A percentile compares a stretch with the other conserved stretches of the same genome.
Conservation (phyloP, 495 filamentous ascomycete genomes). For the Neurospora sp. region DNA sequence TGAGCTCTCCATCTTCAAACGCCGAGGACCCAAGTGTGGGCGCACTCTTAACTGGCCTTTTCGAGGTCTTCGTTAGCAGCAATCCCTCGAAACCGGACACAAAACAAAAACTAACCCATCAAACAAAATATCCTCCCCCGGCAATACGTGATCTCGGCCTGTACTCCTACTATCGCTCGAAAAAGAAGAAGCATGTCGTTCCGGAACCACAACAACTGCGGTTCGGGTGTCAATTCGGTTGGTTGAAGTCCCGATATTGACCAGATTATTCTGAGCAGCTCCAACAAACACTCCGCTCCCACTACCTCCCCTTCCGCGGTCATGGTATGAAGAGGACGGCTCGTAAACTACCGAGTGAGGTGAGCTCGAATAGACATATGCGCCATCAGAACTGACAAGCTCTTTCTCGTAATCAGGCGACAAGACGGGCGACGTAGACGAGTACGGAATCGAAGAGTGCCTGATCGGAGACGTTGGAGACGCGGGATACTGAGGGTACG, state of each 20-base stretch:
- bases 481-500: not conserved
- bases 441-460: not conserved
- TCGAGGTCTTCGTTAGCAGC: not conserved
- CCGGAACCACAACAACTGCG: conserved; percentile 18
- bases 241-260: conserved; percentile 1
- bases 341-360: not conserved
- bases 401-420: not conserved
- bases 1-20: conserved; percentile 20
- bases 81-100: not conserved
- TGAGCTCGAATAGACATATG: not conserved
- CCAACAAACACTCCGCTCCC: not conserved
- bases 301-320: not conserved
- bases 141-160: conserved; percentile 25
- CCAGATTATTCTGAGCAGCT: conserved; percentile 1
- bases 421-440: not conserved
- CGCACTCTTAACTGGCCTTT: conserved; percentile 19
- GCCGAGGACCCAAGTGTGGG: conserved; percentile 10
- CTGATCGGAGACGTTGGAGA: not conserved
- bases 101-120: conserved; percentile 14
- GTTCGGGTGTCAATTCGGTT: conserved; percentile 19
- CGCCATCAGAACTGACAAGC: not conserved
- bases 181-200: conserved; percentile 6
- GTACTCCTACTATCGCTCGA: conserved; percentile 18
- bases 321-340: not conserved
- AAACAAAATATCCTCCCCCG: conserved; percentile 23